Base-by-base conservation (phyloP, 2,329 filamentous ascomycete species). In the Ophiostoma novo-ulmi region DNA sequence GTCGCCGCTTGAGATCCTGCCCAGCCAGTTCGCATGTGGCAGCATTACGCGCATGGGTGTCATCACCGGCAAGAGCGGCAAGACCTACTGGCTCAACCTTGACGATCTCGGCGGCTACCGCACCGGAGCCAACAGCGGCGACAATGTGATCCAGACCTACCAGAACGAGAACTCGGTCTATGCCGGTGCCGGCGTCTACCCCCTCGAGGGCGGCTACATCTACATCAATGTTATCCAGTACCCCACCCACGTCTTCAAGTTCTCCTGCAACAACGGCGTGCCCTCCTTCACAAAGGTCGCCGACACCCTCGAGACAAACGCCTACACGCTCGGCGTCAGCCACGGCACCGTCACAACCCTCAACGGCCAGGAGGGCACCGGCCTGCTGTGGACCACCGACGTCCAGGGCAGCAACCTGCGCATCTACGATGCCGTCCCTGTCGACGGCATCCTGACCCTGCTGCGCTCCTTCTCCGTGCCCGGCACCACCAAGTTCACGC, bases 371-470 rank as follows among this genome's bases (percentile, higher is more conserved):
- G 76, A 80, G 2, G 86, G 85, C 3, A 87, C 85, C 1, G 86
- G 85, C 36, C 80, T 88, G 0, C 75, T 87, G 6, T 88, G 86
- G 86, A 82, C 82, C 1, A 82, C 81, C 0, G 86, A 88, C 70
- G 84, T 87, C 0, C 82, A 87, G 73, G 84, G 84, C 6, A 78
- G 79, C 7, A 83, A 84, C 71, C 79, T 93, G 77, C 90, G 92
- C 76, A 97, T 98, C 77, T 96, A 96, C 85, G 97, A 97, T 79
- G 89, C 92, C 36, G 83, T 99, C 11, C 86, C 84, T 0, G 77
- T 80, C 5, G 80, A 82, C 35, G 83, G 82, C 0, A 72, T 76
- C 1, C 75, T 88, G 67, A 82, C 78, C 1, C 77, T 84, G 69
- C 80, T 87, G 73, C 82, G 83, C 41, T 80, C 80, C 1, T 86